phyloP scores from a whole-genome alignment of 2,329 filamentous ascomycete species.

The Intubia oerlemansii region DNA sequence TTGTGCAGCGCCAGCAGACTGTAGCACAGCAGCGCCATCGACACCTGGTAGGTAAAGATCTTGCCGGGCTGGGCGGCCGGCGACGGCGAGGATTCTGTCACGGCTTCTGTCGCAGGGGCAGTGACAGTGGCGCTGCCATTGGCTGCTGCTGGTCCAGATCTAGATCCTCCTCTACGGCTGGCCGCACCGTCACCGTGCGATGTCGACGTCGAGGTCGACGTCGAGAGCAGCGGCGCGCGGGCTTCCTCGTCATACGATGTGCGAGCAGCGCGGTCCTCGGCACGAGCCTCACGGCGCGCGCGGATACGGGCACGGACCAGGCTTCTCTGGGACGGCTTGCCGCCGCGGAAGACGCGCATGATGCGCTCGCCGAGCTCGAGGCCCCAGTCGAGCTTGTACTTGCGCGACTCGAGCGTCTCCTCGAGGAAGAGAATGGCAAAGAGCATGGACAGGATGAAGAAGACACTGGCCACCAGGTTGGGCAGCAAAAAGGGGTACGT shows the following conservation, averaged over 20 bases:
- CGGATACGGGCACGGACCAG: background rate
- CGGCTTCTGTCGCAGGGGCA: background rate
- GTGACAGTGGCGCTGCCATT: background rate
- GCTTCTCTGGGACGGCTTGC: constrained; percentile 2
- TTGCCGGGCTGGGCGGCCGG: constrained; percentile 2
- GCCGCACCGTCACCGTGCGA: no score
- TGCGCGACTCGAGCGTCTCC: constrained; percentile 63
- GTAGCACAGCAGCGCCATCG: constrained; percentile 41
- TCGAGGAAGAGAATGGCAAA: constrained; percentile 61
- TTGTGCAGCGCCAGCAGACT: constrained; percentile 64
- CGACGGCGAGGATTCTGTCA: background rate
- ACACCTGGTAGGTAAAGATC: constrained; percentile 14
- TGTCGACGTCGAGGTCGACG: constrained; percentile 5
- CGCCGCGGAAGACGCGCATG: constrained; percentile 13
- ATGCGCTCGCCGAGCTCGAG: constrained; percentile 50
- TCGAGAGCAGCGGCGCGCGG: constrained; percentile 29
- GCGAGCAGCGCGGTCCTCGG: constrained; percentile 14
- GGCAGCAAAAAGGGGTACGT: constrained; percentile 67
- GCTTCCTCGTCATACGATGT: constrained; percentile 35
- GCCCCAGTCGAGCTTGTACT: constrained; percentile 51
- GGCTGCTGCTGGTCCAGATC: constrained; percentile 3
- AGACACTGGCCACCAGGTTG: constrained; percentile 52
- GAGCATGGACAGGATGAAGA: constrained; percentile 60
- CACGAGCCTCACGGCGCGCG: constrained; percentile 8
- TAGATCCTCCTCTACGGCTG: no score